Base-by-base conservation (phyloP, 768 basidiomycete species). In the Cystofilobasidium ferigula region DNA sequence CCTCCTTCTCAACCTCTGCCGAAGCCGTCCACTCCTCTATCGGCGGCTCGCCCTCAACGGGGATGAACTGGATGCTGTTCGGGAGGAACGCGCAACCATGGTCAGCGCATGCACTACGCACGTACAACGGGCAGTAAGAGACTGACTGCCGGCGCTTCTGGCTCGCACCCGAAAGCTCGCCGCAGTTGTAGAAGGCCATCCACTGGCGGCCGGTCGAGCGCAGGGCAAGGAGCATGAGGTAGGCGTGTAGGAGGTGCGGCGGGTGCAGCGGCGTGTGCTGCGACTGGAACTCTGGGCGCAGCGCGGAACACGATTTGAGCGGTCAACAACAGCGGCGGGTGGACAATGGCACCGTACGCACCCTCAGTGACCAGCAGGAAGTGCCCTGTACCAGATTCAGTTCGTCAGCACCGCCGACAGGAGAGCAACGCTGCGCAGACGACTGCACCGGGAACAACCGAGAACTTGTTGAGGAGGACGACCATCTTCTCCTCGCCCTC, bases 401-500 rank as follows among this genome's bases (percentile, higher is more conserved):
- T 26, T 6, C 24, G 24, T 26, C 6, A 20, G 43, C 5, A 13
- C 10, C 5, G 43, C 43, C 13, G 43, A 20, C 6, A 12, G 45
- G 3, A 20, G 20, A 22, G 28, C 30, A 2, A 30, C 16, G 51
- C 14, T 32, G 51, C 51, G 51, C 28, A 2, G 40, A 20, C 40
- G 22, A 3, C 5, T n/a, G 28, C 38, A 60, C 43, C 38, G 18
- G 38, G 58, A 18, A 68, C 67, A 32, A 68, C 45, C 14, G 56
- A 58, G 60, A 68, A 68, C 61, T 62, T 68, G 57, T 68, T 68
- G 16, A 68, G 62, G 0, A 68, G 45, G 2, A 45, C 61, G 6
- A 68, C 67, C 67, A 68, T 68, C 56, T 63, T 63, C 40, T 63
- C 67, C 30, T 48, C 67, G 8, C 61, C 67, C n/a, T 68, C 61